Base-by-base conservation (phyloP, 2,329 filamentous ascomycete species). In the Trichoderma atrobrunneum region DNA sequence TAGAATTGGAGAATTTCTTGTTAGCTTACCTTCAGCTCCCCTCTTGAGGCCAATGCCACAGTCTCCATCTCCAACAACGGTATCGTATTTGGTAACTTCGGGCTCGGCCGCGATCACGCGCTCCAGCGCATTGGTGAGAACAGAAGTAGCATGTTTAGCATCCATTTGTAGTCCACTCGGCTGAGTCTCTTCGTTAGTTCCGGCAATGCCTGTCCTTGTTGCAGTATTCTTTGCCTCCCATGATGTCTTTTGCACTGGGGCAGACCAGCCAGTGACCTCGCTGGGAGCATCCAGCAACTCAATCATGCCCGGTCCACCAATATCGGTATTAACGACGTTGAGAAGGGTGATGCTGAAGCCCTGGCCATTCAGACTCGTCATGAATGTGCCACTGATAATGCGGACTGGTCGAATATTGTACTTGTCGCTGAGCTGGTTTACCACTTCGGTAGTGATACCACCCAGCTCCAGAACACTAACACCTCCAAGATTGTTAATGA, bases 21-120 rank as follows among this genome's bases (percentile, higher is more conserved):
- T n/a, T 26, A 26, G 77, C 82, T 79, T 81, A 87, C 85, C 89
- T 86, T 97, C 91, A n/a, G 94, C 94, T 63, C 94, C 94, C 74
- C 94, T 90, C 84, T 93, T 94, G 73, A 97, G 85, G 6, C 93
- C 93, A 72, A 94, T 93, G 11, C 94, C 94, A 78, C 94, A 97
- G 81, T 97, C 94, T 61, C 94, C 94, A 78, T 97, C 94, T 56
- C 94, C 94, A 28, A 97, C 93, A 14, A 96, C 89, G 0, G 93
- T 97, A 78, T 94, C 92, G 77, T 89, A 94, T 64, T 84, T 87
- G 0, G 92, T 94, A 65, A 94, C 86, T 65, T 93, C 90, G 1
- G 91, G 90, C 79, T 94, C 92, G 1, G 86, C 91, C 0, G 84
- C 85, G 74, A 93, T 87, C 16, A 94, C 83, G 43, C 84, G 85